A percentile compares a stretch with the other conserved stretches of the same genome.
Conservation (phyloP, 805 yeast genomes). For the Cyberlindnera lachancei region DNA sequence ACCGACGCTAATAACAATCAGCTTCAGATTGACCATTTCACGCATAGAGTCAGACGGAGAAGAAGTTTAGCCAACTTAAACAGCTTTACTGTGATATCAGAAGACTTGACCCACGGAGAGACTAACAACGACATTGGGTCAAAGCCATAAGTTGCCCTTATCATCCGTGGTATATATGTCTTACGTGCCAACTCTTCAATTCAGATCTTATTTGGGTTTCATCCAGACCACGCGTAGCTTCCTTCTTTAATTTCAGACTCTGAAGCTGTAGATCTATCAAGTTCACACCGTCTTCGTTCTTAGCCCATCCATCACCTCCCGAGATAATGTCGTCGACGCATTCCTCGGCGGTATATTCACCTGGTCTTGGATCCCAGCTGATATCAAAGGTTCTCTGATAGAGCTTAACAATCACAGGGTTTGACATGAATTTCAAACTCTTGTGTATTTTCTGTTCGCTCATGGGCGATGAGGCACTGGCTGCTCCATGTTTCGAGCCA, state of each 20-base stretch:
- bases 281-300: slow-evolving; percentile 36
- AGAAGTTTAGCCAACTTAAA: no score
- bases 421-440: slow-evolving; percentile 23
- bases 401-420: slow-evolving; percentile 42
- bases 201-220: slow-evolving; percentile 28
- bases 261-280: slow-evolving; percentile 28
- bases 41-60: not conserved
- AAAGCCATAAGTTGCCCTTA: no score
- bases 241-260: slow-evolving; percentile 1
- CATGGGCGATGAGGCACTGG: slow-evolving; percentile 2
- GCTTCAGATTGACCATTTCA: not conserved
- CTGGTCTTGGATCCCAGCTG: slow-evolving; percentile 52
- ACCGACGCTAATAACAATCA: no score
- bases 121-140: no score
- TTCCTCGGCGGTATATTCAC: slow-evolving; percentile 59
- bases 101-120: no score
- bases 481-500: slow-evolving; percentile 5
- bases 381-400: slow-evolving; percentile 49
- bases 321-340: slow-evolving; percentile 69
- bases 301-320: slow-evolving; percentile 65
- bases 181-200: slow-evolving; percentile 35
- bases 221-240: slow-evolving; percentile 3
- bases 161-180: no score
- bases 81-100: no score
- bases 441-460: slow-evolving; percentile 10